A percentile compares a stretch with the other conserved stretches of the same genome.
Evolutionary conservation across 768 basidiomycete genomes (phyloP).

Genomic region (Auricularia cornea): DNA sequence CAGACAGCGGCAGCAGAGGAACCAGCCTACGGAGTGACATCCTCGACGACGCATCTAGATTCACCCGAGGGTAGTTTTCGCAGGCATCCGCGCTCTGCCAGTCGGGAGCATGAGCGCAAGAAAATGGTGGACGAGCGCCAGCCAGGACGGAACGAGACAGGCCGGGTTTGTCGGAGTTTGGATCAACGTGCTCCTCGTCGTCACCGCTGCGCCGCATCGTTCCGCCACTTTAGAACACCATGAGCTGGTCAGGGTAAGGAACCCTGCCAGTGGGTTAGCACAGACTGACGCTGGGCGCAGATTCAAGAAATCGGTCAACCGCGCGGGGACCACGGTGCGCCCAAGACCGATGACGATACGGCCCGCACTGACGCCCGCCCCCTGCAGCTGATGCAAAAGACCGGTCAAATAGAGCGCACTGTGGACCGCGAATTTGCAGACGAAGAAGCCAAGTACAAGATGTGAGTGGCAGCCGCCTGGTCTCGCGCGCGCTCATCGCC

Average conservation of each 20-base stretch:
- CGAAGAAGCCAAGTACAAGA: slow-evolving; percentile 84
- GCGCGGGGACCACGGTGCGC: slow-evolving; percentile 82
- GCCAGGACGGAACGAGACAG: too few relatives aligned
- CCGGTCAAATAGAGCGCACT: slow-evolving; percentile 94
- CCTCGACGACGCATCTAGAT: too few relatives aligned
- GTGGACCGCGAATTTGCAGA: slow-evolving; percentile 89
- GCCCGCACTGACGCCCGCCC: slow-evolving; percentile 9
- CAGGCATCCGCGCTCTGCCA: too few relatives aligned
- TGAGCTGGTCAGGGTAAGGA: slow-evolving; percentile 60
- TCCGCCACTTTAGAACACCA: slow-evolving; percentile 11
- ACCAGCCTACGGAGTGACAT: too few relatives aligned
- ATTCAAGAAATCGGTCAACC: slow-evolving; percentile 89
- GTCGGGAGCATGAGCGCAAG: too few relatives aligned
- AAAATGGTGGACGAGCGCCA: too few relatives aligned
- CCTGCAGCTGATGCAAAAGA: slow-evolving; percentile 85
- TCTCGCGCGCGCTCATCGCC: not conserved
- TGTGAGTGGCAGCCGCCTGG: slow-evolving; percentile 41
- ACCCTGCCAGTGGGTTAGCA: too few relatives aligned
- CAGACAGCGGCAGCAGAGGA: too few relatives aligned
- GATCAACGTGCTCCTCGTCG: too few relatives aligned
- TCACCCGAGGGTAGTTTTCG: too few relatives aligned
- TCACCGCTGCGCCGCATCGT: not conserved
- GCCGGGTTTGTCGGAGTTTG: too few relatives aligned
- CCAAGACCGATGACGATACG: slow-evolving; percentile 8
- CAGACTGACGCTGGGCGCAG: too few relatives aligned